phyloP scores from a whole-genome alignment of 805 yeast genomes.

The Suhomyces xylopsoci region DNA sequence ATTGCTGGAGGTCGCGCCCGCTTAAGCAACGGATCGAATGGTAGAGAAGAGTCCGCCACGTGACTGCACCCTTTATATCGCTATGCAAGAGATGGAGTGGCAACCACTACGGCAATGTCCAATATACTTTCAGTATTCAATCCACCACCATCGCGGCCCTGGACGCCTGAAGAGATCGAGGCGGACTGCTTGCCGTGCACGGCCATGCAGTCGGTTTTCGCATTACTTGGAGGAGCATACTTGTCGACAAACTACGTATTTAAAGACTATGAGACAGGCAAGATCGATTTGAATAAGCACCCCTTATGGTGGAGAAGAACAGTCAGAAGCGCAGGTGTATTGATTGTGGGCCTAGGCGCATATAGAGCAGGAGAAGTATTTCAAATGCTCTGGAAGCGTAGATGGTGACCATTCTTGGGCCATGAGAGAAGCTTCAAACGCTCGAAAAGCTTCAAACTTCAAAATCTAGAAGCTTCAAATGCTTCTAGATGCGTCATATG shows the following conservation, averaged over 20 bases:
- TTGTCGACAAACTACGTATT: slow-evolving; percentile 57
- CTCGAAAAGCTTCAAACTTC: too few relatives aligned
- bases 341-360: slow-evolving; percentile 54
- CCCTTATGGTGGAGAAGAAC: slow-evolving; percentile 64
- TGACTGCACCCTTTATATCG: background rate
- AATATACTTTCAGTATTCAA: slow-evolving; percentile 54
- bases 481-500: background rate
- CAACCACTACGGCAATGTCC: slow-evolving; percentile 23
- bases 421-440: background rate
- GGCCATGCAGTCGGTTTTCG: slow-evolving; percentile 56
- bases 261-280: slow-evolving; percentile 41
- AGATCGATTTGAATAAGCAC: slow-evolving; percentile 28
- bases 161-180: slow-evolving; percentile 38
- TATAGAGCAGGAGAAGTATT: slow-evolving; percentile 59
- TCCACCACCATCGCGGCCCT: slow-evolving; percentile 45
- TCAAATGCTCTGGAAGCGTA: slow-evolving; percentile 15
- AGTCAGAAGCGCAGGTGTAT: slow-evolving; percentile 52
- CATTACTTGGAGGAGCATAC: slow-evolving; percentile 61
- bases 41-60: background rate
- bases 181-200: slow-evolving; percentile 69
- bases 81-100: background rate
- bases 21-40: background rate
- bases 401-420: background rate
- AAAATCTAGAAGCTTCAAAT: too few relatives aligned
- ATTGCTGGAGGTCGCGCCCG: background rate